A percentile compares a stretch with the other conserved stretches of the same genome.
Evolutionary conservation across 148 eudicot genomes (phyloP).

Genomic region (Camellia sinensis): DNA sequence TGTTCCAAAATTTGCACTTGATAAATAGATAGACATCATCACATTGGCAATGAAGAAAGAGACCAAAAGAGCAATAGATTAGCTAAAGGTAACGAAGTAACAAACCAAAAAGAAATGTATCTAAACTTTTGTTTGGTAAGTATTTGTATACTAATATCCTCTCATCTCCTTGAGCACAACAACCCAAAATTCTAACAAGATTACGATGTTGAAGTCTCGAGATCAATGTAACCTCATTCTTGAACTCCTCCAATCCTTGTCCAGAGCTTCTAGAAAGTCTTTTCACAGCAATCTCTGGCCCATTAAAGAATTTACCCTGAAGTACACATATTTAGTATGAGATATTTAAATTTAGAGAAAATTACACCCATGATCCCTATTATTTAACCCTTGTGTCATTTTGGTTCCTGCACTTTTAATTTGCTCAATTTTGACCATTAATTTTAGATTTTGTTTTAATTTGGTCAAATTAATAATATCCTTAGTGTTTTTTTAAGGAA

Average conservation of each 20-base stretch:
- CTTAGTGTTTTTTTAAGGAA: too few species aligned
- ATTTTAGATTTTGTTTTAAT: too few species aligned
- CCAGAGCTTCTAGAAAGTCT: background rate
- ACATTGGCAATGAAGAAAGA: background rate
- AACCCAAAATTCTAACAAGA: too few species aligned
- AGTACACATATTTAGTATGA: too few species aligned
- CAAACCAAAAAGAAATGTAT: background rate
- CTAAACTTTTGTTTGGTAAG: background rate
- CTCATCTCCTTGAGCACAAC: too few species aligned
- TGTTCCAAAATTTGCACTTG: background rate
- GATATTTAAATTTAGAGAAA: too few species aligned
- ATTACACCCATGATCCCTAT: too few species aligned
- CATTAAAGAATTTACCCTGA: background rate
- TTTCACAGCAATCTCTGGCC: slow-evolving; percentile 8
- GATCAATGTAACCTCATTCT: background rate
- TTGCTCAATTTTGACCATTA: too few species aligned
- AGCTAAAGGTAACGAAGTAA: background rate
- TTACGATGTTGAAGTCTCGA: background rate
- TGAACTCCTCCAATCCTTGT: background rate
- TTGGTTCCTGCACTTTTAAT: too few species aligned
- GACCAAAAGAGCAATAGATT: background rate
- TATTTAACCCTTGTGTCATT: too few species aligned
- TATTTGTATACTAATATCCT: background rate
- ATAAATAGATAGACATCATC: too few species aligned
- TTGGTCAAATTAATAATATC: too few species aligned